Conservation (phyloP, 805 yeast species). For the Suhomyces xylopsoci region DNA sequence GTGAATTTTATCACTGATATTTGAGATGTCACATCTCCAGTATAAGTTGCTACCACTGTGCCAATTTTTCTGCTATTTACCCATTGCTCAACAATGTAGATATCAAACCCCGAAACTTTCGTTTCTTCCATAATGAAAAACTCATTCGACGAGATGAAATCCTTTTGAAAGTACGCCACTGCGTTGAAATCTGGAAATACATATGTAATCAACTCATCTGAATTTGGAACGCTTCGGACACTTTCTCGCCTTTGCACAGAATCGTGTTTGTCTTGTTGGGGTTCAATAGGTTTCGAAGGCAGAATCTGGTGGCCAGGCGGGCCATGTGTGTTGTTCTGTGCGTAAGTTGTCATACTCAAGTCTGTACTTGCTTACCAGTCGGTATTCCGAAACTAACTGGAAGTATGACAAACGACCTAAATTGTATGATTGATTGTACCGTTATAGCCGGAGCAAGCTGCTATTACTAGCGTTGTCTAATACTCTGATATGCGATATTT, state of each 20-base stretch:
- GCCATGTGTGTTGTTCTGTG: neutral
- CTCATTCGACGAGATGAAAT: constrained; percentile 30
- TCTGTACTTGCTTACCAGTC: neutral
- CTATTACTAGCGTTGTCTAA: neutral
- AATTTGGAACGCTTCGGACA: constrained; percentile 1
- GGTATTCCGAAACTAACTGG: neutral
- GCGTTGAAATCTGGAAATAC: constrained; percentile 60
- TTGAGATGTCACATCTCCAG: constrained; percentile 73
- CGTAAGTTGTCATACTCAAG: constrained; percentile 1
- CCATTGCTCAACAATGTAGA: constrained; percentile 96
- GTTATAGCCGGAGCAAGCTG: neutral
- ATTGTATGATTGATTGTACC: neutral
- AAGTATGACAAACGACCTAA: neutral
- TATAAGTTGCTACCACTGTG: constrained; percentile 72
- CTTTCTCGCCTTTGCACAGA: neutral
- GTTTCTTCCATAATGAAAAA: constrained; percentile 45
- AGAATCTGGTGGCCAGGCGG: neutral
- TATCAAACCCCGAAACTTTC: constrained; percentile 71
- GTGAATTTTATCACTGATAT: constrained; percentile 59
- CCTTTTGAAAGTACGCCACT: constrained; percentile 43
- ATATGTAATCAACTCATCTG: constrained; percentile 29
- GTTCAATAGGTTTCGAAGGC: neutral
- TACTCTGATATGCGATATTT: neutral
- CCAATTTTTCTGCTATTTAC: constrained; percentile 66
- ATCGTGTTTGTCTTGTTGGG: neutral